Evolutionary conservation across 176 grass and related monocot genomes (phyloP), one percentile per base, ranked within the genome.

Genomic region (Chrysopogon serrulatus): DNA sequence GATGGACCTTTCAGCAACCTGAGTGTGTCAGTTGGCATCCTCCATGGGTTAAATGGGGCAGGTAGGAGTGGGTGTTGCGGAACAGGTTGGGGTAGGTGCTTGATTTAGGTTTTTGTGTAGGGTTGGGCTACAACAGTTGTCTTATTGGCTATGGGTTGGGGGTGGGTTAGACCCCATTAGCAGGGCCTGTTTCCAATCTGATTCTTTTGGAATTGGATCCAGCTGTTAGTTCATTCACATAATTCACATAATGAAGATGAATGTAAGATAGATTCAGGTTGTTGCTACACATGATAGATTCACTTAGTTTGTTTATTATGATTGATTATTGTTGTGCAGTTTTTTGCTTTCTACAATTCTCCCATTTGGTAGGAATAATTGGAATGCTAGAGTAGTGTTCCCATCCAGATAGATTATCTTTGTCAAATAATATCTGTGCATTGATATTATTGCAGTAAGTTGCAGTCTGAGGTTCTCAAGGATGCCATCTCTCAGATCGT

Each of bases 391-490:
- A 37, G 24, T n/a, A 17, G 30, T 2, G n/a, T 71, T 27, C 2
- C 21, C 13, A 15, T 9, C 6, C 41, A 21, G 4, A 17, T 31
- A n/a, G 10, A 68, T 33, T 14, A 26, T 1, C 21, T 18, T 21
- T 33, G 28, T 62, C 28, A 32, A 17, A 21, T 69, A 13, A 71
- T 0, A 47, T 63, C 14, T 19, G 0, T n/a, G 30, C 69, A 13
- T 30, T 90, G 43, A 57, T 6, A 32, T 77, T 65, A n/a, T 42
- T 88, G 33, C 89, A 95, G 93, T 90, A 95, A 95, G 87, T 86
- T 95, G 47, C 81, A 85, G 56, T 44, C 56, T 1, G 93, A 95
- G 3, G 78, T 45, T 26, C 65, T 95, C 57, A 95, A 87, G 78
- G 90, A 95, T 1, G 90, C 87, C 49, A 95, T 95, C 49, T 8